Base-by-base conservation (phyloP, 306 rosid genomes). In the Arachis stenosperma region DNA sequence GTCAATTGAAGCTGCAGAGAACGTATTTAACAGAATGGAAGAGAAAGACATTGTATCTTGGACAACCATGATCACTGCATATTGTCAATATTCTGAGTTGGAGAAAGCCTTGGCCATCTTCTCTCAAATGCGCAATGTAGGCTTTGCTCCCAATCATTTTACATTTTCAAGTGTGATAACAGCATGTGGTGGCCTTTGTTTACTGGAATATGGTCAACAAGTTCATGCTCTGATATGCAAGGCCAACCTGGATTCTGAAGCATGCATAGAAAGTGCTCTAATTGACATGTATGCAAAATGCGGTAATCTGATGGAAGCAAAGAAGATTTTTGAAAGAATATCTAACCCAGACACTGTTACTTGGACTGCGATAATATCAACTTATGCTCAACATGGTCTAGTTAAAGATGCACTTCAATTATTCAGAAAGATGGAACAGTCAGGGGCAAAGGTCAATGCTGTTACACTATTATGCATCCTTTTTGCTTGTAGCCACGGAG, bases 401-500 rank as follows among this genome's bases (percentile, higher is more conserved):
- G 88, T 76, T 37, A 86, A 91, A 73, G 85, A 86, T 9, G 87
- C 91, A 39, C 76, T 91, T 73, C 81, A 59, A 37, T 82, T 87
- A 71, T 87, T 87, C 59, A 81, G 62, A 68, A 79, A 74, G 79
- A 91, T 89, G 96, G 84, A 78, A 70, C 87, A 79, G 29, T 73
- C 62, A 4, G 85, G 87, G 52, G 73, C 54, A 46, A 75, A 75
- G 80, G 75, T 76, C 8, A 91, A 87, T 61, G 79, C 84, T 61
- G 86, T 91, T 27, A 91, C 91, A 7, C 73, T 91, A 30, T 68
- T 89, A 65, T 87, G 96, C 72, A 79, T 91, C 56, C 79, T 91
- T 37, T 91, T 91, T 64, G 97, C 92, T 55, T 91, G 91, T 76
- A 89, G 96, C 84, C 97, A 91, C 66, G 78, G 83, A 14, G 90